phyloP scores from a whole-genome alignment of 2,329 filamentous ascomycete genomes.

The Monilinia polystroma region DNA sequence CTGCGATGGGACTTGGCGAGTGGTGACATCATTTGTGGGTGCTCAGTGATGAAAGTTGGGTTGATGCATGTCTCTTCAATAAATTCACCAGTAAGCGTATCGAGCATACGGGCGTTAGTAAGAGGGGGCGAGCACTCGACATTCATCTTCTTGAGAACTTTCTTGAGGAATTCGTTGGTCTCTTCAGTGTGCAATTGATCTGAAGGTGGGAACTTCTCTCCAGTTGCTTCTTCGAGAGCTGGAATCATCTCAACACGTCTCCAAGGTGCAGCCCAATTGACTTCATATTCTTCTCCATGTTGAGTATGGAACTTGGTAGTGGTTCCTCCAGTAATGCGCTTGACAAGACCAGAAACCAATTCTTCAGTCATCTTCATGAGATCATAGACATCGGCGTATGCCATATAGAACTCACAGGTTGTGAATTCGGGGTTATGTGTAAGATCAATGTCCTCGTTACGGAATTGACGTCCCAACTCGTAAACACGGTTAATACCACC shows the following conservation, averaged over 20 bases:
- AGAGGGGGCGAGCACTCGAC: conserved; percentile 86
- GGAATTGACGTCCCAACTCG: conserved; percentile 92
- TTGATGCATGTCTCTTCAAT: conserved; percentile 93
- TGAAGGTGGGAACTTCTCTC: conserved; percentile 89
- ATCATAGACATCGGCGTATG: conserved; percentile 89
- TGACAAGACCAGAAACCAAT: conserved; percentile 84
- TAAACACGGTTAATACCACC: conserved; percentile 94
- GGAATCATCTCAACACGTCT: conserved; percentile 93
- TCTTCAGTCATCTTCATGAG: conserved; percentile 91
- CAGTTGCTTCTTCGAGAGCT: conserved; percentile 81
- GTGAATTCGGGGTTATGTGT: conserved; percentile 99
- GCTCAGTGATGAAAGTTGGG: conserved; percentile 87
- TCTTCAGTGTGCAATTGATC: conserved; percentile 85
- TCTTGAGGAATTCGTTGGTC: conserved; percentile 83
- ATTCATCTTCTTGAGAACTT: conserved; percentile 81
- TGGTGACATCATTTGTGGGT: conserved; percentile 87
- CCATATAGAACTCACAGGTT: conserved; percentile 95
- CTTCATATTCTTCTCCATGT: conserved; percentile 78
- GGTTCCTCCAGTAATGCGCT: conserved; percentile 82
- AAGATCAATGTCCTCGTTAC: conserved; percentile 87
- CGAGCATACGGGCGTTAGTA: conserved; percentile 94
- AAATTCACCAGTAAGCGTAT: conserved; percentile 91
- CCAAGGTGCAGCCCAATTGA: conserved; percentile 98
- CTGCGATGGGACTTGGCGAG: conserved; percentile 92
- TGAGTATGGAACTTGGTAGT: conserved; percentile 84